Evolutionary conservation across 176 grass and related monocot genomes (phyloP).

Genomic region (Avena sativa): DNA sequence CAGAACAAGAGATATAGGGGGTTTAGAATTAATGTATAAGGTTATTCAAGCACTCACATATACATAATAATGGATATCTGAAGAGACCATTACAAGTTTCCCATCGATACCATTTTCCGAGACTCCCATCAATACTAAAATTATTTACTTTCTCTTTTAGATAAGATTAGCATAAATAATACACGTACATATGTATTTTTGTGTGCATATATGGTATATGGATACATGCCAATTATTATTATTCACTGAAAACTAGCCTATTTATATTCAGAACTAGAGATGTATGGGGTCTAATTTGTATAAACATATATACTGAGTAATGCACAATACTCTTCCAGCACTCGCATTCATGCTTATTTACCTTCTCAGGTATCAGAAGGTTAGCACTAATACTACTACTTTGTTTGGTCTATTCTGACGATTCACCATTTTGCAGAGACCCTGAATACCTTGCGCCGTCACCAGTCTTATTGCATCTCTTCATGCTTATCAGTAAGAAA

Average conservation of each 20-base stretch:
- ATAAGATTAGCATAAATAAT: too few species aligned
- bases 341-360: not conserved
- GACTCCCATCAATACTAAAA: not conserved
- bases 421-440: conserved; percentile 40
- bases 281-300: too few species aligned
- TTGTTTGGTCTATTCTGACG: not conserved
- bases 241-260: too few species aligned
- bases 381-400: not conserved
- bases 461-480: conserved; percentile 42
- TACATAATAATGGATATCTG: not conserved
- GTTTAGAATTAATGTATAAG: not conserved
- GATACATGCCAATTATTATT: too few species aligned
- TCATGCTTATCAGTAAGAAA: conserved; percentile 44
- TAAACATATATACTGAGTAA: too few species aligned
- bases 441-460: conserved; percentile 32
- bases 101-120: not conserved
- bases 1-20: not conserved
- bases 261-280: too few species aligned
- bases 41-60: not conserved
- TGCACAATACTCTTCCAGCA: too few species aligned
- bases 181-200: too few species aligned
- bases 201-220: too few species aligned
- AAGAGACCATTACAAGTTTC: not conserved
- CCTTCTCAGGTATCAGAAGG: not conserved
- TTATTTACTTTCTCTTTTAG: not conserved